Percentiles rank a stretch among this genome's conserved stretches.
These are phyloP conservation scores for Daldinia concentrica DNA, from an alignment of 495 filamentous ascomycete genomes.

Conservation along the genomic window DNA sequence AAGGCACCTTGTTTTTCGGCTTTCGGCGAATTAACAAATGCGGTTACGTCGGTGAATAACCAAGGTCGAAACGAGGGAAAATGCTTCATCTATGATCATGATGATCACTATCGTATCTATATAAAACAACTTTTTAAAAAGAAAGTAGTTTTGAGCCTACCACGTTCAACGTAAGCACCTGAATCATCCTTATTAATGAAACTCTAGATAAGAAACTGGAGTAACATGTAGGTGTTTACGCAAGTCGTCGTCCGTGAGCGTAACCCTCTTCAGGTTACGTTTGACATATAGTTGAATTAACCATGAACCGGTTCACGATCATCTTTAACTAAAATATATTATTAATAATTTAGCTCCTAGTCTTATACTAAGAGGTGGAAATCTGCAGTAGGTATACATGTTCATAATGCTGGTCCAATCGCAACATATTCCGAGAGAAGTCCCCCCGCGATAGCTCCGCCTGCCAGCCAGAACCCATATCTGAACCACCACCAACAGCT, in stretches of 20 bases:
- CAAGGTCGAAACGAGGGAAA: background rate
- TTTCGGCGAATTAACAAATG: slow-evolving; percentile 26
- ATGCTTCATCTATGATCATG: background rate
- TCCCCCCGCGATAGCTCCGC: slow-evolving; percentile 46
- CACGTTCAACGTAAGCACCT: too few species aligned
- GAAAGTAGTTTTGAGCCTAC: background rate
- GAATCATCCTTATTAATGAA: background rate
- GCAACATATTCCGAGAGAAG: slow-evolving; percentile 47
- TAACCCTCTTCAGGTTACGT: background rate
- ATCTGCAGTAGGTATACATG: background rate
- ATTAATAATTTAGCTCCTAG: background rate
- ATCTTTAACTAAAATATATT: background rate
- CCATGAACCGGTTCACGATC: too few species aligned
- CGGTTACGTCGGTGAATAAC: slow-evolving; percentile 8
- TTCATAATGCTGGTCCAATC: slow-evolving; percentile 15
- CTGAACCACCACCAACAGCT: slow-evolving; percentile 56
- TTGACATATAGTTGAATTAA: background rate
- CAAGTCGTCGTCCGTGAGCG: background rate
- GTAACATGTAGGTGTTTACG: background rate
- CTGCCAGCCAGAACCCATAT: slow-evolving; percentile 50
- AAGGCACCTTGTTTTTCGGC: background rate
- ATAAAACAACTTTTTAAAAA: background rate
- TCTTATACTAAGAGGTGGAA: background rate
- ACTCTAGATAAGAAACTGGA: background rate
- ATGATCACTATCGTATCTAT: background rate